phyloP scores from a whole-genome alignment of 2,329 filamentous ascomycete genomes.

The Rutstroemia sp. region DNA sequence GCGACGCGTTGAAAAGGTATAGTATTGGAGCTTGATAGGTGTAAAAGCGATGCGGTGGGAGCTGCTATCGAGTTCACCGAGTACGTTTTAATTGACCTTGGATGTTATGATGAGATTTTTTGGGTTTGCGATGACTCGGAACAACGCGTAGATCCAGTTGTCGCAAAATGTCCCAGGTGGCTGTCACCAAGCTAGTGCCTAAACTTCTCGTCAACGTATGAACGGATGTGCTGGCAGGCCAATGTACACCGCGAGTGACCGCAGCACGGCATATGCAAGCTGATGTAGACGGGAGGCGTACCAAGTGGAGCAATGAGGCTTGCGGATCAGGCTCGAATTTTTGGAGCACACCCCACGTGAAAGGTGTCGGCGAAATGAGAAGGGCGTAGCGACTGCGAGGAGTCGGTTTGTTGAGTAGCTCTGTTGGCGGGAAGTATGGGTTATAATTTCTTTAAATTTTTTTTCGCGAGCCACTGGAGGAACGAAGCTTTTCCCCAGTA shows the following conservation, averaged over 20 bases:
- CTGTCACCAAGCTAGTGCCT: conserved; percentile 22
- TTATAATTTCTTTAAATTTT: background rate
- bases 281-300: conserved; percentile 38
- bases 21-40: conserved; percentile 8
- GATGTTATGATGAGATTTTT: conserved; percentile 7
- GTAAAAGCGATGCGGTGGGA: conserved; percentile 6
- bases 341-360: conserved; percentile 23
- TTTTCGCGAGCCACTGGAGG: conserved; percentile 21
- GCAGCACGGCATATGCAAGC: conserved; percentile 53
- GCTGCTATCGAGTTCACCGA: conserved; percentile 10
- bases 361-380: conserved; percentile 14
- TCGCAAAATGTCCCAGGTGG: conserved; percentile 21
- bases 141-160: conserved; percentile 16
- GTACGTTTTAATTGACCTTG: conserved; percentile 9
- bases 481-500: conserved; percentile 21
- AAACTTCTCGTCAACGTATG: conserved; percentile 42
- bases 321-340: conserved; percentile 23
- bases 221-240: conserved; percentile 55
- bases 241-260: conserved; percentile 46
- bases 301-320: conserved; percentile 33
- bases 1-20: conserved; percentile 11
- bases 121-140: conserved; percentile 10
- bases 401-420: conserved; percentile 16
- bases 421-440: conserved; percentile 12
- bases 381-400: conserved; percentile 21